Conservation (phyloP, 192 early-diverging fungal genomes). For the Coemansia sp. region DNA sequence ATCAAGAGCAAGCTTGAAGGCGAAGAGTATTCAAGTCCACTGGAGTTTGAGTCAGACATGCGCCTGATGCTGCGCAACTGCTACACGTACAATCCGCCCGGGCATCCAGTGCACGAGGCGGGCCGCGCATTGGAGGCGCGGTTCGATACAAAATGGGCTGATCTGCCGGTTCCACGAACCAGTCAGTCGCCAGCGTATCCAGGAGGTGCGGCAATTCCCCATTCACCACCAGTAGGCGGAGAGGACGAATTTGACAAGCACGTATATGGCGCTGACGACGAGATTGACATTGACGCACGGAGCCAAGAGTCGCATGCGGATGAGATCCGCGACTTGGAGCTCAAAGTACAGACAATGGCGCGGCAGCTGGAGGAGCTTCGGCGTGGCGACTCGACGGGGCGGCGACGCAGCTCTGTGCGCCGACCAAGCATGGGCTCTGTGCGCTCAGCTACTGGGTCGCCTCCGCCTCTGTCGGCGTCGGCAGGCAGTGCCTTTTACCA, state of each 20-base stretch:
- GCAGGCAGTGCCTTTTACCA: conserved; percentile 21
- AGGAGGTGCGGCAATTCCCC: conserved; percentile 33
- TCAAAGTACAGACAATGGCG: conserved; percentile 50
- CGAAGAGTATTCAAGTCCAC: conserved; percentile 59
- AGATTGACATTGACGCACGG: conserved; percentile 39
- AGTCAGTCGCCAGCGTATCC: conserved; percentile 35
- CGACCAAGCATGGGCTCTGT: conserved; percentile 50
- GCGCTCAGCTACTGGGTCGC: conserved; percentile 43
- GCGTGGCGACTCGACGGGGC: conserved; percentile 22
- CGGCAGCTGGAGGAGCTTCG: conserved; percentile 52
- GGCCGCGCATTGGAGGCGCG: conserved; percentile 69
- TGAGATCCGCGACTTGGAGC: conserved; percentile 51
- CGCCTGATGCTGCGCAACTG: conserved; percentile 86
- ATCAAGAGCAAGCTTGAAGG: conserved; percentile 67
- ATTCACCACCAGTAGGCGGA: conserved; percentile 45
- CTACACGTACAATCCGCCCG: conserved; percentile 73
- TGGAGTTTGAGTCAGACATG: conserved; percentile 74
- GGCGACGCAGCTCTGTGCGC: conserved; percentile 42
- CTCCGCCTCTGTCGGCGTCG: conserved; percentile 36
- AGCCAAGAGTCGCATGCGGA: conserved; percentile 34
- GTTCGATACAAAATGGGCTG: conserved; percentile 77
- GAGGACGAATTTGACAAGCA: conserved; percentile 54
- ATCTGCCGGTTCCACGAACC: conserved; percentile 32
- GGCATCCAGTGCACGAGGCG: conserved; percentile 66
- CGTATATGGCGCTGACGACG: conserved; percentile 42